These are phyloP conservation scores for Penicillium sp. DNA, from an alignment of 2,329 filamentous ascomycete genomes.

Conservation along the genomic window DNA sequence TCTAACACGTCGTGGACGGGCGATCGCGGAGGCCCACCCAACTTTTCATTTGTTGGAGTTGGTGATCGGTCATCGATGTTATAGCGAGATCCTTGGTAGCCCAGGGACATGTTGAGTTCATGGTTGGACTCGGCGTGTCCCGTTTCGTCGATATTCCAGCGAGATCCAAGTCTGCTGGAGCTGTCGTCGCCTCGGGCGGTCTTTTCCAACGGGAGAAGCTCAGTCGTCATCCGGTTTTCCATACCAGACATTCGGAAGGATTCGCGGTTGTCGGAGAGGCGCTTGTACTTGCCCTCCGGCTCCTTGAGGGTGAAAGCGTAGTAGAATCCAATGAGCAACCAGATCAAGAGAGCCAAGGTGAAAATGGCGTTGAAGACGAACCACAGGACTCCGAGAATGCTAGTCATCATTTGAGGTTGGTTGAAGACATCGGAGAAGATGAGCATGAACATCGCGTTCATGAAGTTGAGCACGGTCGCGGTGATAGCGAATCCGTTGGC, in stretches of 20 bases:
- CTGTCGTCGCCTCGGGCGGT: slow-evolving; percentile 67
- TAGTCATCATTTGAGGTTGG: slow-evolving; percentile 76
- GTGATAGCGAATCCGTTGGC: slow-evolving; percentile 95
- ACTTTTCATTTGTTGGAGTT: slow-evolving; percentile 4
- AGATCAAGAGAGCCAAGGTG: slow-evolving; percentile 75
- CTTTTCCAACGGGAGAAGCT: slow-evolving; percentile 84
- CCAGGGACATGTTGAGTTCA: slow-evolving; percentile 1
- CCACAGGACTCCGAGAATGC: slow-evolving; percentile 83
- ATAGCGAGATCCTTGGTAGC: slow-evolving; percentile 1
- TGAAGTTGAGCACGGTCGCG: slow-evolving; percentile 82
- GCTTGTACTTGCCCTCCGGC: slow-evolving; percentile 89
- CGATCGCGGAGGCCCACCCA: not conserved
- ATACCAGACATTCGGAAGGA: slow-evolving; percentile 91
- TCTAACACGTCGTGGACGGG: slow-evolving; percentile 11
- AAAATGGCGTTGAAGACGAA: slow-evolving; percentile 85
- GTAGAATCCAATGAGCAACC: slow-evolving; percentile 73
- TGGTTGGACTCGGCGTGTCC: slow-evolving; percentile 1
- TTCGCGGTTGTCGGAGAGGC: slow-evolving; percentile 90
- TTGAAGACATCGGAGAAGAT: slow-evolving; percentile 86
- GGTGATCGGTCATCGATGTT: slow-evolving; percentile 8
- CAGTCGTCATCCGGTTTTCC: slow-evolving; percentile 75
- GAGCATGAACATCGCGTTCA: slow-evolving; percentile 85
- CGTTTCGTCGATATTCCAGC: slow-evolving; percentile 8
- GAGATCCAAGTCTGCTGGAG: slow-evolving; percentile 4
- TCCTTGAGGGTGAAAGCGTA: slow-evolving; percentile 88